A percentile compares a stretch with the other conserved stretches of the same genome.
Evolutionary conservation across 208 protist species (phyloP).

Genomic region (Acanthamoeba sp.): DNA sequence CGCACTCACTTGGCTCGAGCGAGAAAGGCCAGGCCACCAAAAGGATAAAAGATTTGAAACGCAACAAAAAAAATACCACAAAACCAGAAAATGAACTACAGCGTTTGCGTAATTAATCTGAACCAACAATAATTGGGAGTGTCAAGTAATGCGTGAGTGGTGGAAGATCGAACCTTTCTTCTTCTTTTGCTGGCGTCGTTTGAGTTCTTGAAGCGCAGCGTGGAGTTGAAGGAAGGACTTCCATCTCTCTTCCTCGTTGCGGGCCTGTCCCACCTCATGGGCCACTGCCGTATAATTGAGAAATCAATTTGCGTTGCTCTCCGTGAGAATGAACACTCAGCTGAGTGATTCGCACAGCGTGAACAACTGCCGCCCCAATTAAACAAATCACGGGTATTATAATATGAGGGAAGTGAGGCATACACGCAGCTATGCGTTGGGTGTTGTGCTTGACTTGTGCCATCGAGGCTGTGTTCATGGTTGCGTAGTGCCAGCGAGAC

Average conservation of each 20-base stretch:
- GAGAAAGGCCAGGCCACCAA: too few relatives aligned
- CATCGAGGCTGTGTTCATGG: conserved; percentile 6
- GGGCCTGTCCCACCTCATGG: conserved; percentile 21
- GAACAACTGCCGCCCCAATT: neutral
- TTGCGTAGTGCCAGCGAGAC: too few relatives aligned
- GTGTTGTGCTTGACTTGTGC: conserved; percentile 63
- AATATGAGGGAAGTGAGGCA: neutral
- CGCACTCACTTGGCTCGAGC: too few relatives aligned
- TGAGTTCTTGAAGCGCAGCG: conserved; percentile 50
- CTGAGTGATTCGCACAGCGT: too few relatives aligned
- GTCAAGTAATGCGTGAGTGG: neutral
- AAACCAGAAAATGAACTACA: too few relatives aligned
- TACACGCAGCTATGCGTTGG: neutral
- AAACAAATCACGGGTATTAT: neutral
- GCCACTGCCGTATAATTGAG: neutral
- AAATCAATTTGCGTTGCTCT: neutral
- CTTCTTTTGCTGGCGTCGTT: conserved; percentile 54
- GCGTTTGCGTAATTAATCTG: too few relatives aligned
- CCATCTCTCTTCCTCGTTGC: conserved; percentile 60
- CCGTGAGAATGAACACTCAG: too few relatives aligned
- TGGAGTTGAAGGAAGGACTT: conserved; percentile 30
- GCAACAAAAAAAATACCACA: conserved; percentile 5
- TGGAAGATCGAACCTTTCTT: conserved; percentile 6
- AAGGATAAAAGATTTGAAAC: too few relatives aligned
- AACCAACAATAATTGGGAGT: neutral